Conservation (phyloP, 2,329 filamentous ascomycete genomes). For the Colletotrichum theobromicola region DNA sequence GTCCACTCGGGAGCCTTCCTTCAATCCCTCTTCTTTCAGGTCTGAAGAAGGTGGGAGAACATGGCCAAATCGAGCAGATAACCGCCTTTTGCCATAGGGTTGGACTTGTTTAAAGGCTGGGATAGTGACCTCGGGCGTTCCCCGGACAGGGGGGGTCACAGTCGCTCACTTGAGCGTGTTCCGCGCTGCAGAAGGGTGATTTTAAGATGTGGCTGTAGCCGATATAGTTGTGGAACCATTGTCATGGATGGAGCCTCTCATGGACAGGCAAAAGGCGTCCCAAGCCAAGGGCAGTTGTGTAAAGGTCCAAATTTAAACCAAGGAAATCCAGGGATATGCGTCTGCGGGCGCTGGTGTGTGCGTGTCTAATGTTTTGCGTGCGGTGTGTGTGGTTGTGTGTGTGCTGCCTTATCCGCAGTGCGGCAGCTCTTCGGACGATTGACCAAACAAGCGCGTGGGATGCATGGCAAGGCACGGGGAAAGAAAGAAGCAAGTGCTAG, state of each 20-base stretch:
- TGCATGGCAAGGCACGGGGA: neutral
- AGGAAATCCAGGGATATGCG: neutral
- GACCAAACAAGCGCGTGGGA: neutral
- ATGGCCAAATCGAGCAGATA: neutral
- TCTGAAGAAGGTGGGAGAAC: neutral
- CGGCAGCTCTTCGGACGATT: conserved; percentile 20
- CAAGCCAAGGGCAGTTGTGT: neutral
- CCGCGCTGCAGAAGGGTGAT: neutral
- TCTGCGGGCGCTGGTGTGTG: neutral
- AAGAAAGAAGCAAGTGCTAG: neutral
- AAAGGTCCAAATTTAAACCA: conserved; percentile 1
- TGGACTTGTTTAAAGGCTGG: neutral
- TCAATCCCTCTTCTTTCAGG: neutral
- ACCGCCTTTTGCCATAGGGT: neutral
- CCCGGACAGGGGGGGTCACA: conserved; percentile 7
- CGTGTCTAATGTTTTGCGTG: neutral
- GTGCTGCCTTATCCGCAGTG: neutral
- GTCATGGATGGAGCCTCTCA: conserved; percentile 4
- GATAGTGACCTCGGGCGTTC: conserved; percentile 16
- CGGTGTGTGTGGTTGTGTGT: neutral
- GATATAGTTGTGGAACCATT: conserved; percentile 10
- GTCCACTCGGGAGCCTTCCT: neutral
- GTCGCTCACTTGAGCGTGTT: neutral
- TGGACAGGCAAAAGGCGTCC: neutral
- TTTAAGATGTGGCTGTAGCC: conserved; percentile 17